Base-by-base conservation (phyloP, 352 stramenopile genomes). In the Thalassiosira allenii region DNA sequence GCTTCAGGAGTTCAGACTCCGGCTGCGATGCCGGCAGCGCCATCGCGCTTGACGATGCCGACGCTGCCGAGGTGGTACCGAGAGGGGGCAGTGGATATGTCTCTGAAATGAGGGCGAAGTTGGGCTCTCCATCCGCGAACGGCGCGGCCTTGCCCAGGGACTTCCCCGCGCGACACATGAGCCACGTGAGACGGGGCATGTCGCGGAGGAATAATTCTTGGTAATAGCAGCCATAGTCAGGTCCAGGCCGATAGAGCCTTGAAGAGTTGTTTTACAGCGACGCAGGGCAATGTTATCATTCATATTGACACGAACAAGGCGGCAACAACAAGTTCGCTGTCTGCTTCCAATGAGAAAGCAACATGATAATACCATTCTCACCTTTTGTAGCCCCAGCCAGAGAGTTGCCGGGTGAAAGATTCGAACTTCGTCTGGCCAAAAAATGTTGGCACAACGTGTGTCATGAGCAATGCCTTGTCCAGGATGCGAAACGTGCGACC, bases 371-470 rank as follows among this genome's bases (percentile, higher is more conserved):
- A n/a, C n/a, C n/a, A 11, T 56, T 56, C 17, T 29, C 5, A 51
- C 22, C 81, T 67, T 29, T 75, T 81, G 68, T 89, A 91, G 3
- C 75, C 81, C 84, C 84, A 91, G 1, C 84, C 81, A 57, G 72
- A 88, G 2, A 91, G 67, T 30, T 89, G 79, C 3, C 79, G 23
- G 1, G 47, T 72, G 62, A 79, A 81, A 6, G 47, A 68, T 58
- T 70, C 34, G 41, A 52, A 75, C 58, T 82, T 81, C 2, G 53
- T 74, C 20, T 71, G 56, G 25, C 17, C 57, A 58, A 71, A 79
- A 30, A 79, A 84, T 47, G 51, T 57, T 3, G 75, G 68, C 30
- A 79, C 40, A 25, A 79, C 67, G 23, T 57, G 22, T n/a, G 11
- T 12, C 17, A 79, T 40, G 17, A 83, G 20, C 6, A 27, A 40